These are phyloP conservation scores for Podaxis sp. DNA, from an alignment of 768 basidiomycete genomes.

Conservation along the genomic window DNA sequence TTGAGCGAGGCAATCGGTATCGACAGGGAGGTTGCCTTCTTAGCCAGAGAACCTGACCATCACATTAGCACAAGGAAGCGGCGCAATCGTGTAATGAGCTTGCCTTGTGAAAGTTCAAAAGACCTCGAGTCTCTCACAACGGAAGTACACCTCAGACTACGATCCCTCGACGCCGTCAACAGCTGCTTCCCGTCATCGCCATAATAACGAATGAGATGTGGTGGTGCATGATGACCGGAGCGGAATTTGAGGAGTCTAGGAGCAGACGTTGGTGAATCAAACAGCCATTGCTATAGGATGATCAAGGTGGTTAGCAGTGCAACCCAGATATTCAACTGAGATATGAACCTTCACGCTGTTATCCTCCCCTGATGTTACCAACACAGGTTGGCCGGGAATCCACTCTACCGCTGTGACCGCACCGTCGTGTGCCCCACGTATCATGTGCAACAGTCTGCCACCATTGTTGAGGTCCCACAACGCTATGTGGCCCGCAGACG, in stretches of 20 bases:
- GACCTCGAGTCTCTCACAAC: conserved; percentile 95
- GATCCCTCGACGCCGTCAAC: conserved; percentile 85
- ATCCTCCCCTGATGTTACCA: conserved; percentile 89
- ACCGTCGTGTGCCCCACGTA: conserved; percentile 88
- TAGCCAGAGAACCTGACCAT: conserved; percentile 69
- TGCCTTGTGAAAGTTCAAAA: conserved; percentile 93
- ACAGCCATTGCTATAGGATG: conserved; percentile 86
- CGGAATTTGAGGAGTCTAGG: conserved; percentile 91
- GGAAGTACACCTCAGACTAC: conserved; percentile 85
- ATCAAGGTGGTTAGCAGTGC: neutral
- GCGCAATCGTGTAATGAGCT: conserved; percentile 7
- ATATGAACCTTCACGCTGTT: conserved; percentile 86
- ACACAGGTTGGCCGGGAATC: conserved; percentile 89
- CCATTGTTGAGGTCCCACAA: conserved; percentile 90
- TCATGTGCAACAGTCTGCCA: conserved; percentile 79
- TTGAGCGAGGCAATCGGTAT: conserved; percentile 83
- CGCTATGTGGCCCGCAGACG: conserved; percentile 84
- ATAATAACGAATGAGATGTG: conserved; percentile 91
- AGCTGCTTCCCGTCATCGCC: conserved; percentile 97
- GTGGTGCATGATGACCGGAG: conserved; percentile 89
- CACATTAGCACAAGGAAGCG: neutral
- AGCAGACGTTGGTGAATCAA: conserved; percentile 84
- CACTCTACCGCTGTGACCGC: conserved; percentile 83
- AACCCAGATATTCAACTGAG: neutral
- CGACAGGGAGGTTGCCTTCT: conserved; percentile 76